These are phyloP conservation scores for Sclerospora graminicola DNA, from an alignment of 352 stramenopile species.

Conservation along the genomic window DNA sequence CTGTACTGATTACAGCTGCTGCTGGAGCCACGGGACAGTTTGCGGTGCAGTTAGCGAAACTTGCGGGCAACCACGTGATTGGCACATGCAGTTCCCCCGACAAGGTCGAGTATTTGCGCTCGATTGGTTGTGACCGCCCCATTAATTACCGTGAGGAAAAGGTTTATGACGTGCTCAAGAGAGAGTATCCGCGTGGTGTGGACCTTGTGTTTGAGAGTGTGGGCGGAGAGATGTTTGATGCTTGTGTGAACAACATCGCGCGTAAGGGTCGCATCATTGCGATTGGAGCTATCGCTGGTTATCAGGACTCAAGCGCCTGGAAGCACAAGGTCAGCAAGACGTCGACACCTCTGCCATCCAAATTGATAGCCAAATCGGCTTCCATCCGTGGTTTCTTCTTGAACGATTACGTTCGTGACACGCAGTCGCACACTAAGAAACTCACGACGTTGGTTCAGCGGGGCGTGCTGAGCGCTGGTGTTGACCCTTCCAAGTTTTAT, in stretches of 20 bases:
- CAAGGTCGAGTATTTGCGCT: conserved; percentile 74
- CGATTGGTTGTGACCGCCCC: conserved; percentile 57
- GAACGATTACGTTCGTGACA: conserved; percentile 29
- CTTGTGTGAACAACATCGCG: conserved; percentile 47
- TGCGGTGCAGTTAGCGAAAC: conserved; percentile 78
- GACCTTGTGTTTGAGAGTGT: conserved; percentile 66
- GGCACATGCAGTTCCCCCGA: conserved; percentile 73
- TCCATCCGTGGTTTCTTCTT: conserved; percentile 47
- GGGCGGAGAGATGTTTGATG: conserved; percentile 52
- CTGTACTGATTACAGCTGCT: conserved; percentile 46
- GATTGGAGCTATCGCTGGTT: conserved; percentile 46
- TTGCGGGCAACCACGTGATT: conserved; percentile 71
- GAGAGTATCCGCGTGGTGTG: conserved; percentile 54
- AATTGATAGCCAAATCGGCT: conserved; percentile 25
- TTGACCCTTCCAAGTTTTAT: conserved; percentile 40
- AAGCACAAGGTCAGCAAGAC: conserved; percentile 20
- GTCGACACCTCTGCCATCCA: conserved; percentile 18
- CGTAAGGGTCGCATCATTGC: conserved; percentile 44
- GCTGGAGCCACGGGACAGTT: conserved; percentile 78
- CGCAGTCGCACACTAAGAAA: conserved; percentile 27
- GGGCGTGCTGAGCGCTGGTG: conserved; percentile 36
- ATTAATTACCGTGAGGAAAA: conserved; percentile 84
- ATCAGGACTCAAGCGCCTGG: conserved; percentile 29
- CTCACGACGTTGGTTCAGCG: conserved; percentile 41
- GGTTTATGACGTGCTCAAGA: conserved; percentile 43